Evolutionary conservation across 2,329 filamentous ascomycete genomes (phyloP).

Genomic region (Cercospora brassicicola): DNA sequence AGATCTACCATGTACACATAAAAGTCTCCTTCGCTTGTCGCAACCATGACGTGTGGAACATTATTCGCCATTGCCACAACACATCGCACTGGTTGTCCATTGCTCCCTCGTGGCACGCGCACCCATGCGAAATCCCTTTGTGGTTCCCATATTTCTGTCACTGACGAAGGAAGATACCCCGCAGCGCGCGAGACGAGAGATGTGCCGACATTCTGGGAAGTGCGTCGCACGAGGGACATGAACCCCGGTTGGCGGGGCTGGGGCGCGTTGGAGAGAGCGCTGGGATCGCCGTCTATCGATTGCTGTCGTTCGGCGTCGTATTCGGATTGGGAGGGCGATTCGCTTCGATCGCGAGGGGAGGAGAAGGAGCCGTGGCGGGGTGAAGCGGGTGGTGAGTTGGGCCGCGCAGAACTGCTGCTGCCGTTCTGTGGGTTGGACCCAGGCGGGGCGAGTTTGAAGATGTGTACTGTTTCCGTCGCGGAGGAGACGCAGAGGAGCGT

Average conservation of each 20-base stretch:
- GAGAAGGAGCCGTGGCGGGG: conserved; percentile 29
- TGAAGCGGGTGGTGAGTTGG: conserved; percentile 33
- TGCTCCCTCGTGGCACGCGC: conserved; percentile 71
- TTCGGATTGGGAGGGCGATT: conserved; percentile 39
- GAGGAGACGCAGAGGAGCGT: conserved; percentile 94
- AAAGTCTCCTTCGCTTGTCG: conserved; percentile 92
- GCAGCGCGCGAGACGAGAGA: conserved; percentile 86
- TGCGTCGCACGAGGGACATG: conserved; percentile 86
- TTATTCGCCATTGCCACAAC: conserved; percentile 98
- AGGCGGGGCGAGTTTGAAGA: conserved; percentile 73
- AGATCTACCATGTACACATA: conserved; percentile 95
- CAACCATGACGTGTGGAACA: conserved; percentile 95
- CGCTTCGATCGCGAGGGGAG: conserved; percentile 41
- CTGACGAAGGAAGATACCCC: conserved; percentile 86
- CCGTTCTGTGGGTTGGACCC: conserved; percentile 29
- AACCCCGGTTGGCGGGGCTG: conserved; percentile 68
- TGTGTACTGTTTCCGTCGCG: conserved; percentile 92
- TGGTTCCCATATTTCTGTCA: conserved; percentile 98
- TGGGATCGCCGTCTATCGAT: conserved; percentile 33
- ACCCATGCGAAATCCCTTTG: conserved; percentile 94
- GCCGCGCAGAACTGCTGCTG: conserved; percentile 9
- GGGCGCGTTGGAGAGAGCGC: conserved; percentile 35
- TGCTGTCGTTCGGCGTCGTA: conserved; percentile 28
- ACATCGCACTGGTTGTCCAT: conserved; percentile 64
- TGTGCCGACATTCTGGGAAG: conserved; percentile 89